Evolutionary conservation across 2,329 filamentous ascomycete species (phyloP).

Genomic region (Coccinonectria pachysandricola): DNA sequence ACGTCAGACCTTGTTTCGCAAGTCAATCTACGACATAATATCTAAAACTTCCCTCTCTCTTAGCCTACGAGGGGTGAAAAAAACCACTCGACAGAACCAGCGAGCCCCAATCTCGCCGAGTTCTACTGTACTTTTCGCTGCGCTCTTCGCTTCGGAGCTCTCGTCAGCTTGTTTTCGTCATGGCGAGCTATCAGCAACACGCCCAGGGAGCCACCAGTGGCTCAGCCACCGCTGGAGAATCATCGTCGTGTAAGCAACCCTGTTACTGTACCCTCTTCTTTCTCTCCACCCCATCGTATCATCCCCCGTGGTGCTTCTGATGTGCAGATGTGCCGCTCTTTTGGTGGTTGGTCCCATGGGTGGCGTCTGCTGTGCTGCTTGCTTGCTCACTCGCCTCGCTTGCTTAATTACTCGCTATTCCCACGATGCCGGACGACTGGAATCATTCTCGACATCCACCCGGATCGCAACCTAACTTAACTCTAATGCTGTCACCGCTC

Average conservation of each 20-base stretch:
- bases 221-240: constrained; percentile 14
- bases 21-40: no score
- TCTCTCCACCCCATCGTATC: constrained; percentile 1
- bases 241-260: constrained; percentile 12
- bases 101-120: constrained; percentile 5
- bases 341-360: no score
- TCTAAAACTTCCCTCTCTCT: no score
- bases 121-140: constrained; percentile 1
- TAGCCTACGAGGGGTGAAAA: no score
- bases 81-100: no score
- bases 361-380: constrained; percentile 6
- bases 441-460: no score
- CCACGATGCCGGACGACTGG: no score
- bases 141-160: constrained; percentile 5
- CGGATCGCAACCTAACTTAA: no score
- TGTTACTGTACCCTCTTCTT: constrained; percentile 9
- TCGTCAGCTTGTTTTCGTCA: constrained; percentile 8
- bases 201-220: constrained; percentile 13
- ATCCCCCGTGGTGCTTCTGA: constrained; percentile 7
- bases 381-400: constrained; percentile 2
- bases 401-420: constrained; percentile 1
- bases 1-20: no score
- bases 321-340: no score
- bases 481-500: no score
- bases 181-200: constrained; percentile 20